Evolutionary conservation across 2,329 filamentous ascomycete genomes (phyloP).

Genomic region (Fusarium musae): DNA sequence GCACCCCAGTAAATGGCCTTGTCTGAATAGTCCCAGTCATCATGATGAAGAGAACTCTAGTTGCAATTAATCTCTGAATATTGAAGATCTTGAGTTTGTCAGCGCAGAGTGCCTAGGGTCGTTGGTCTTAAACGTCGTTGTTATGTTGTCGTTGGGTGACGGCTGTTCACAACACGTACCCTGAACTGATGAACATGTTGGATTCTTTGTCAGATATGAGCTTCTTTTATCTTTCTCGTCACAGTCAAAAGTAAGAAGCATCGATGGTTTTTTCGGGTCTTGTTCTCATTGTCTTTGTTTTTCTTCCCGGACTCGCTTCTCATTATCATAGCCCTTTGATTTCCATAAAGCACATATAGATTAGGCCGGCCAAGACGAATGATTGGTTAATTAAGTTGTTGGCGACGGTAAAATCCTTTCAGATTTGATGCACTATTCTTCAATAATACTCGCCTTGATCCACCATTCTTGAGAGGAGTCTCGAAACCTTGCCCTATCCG

Average conservation of each 20-base stretch:
- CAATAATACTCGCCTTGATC: background rate
- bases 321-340: background rate
- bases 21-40: background rate
- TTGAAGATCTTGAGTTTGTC: too few species aligned
- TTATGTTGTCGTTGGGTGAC: background rate
- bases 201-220: background rate
- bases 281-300: background rate
- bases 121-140: background rate
- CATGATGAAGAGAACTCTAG: background rate
- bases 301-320: background rate
- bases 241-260: too few species aligned
- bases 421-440: background rate
- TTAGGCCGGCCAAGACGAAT: too few species aligned
- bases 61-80: background rate
- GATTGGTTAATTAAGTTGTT: accelerated
- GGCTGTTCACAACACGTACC: background rate
- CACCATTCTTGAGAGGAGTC: accelerated
- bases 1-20: background rate
- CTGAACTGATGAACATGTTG: background rate
- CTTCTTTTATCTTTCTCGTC: background rate
- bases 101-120: background rate
- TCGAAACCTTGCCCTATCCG: accelerated
- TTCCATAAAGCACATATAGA: background rate
- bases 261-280: background rate
- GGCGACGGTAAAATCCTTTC: accelerated